Percentiles rank a stretch among this genome's conserved stretches.
Evolutionary conservation across 2,329 filamentous ascomycete genomes (phyloP).

Genomic region (Cylindrodendrum hubeiense): DNA sequence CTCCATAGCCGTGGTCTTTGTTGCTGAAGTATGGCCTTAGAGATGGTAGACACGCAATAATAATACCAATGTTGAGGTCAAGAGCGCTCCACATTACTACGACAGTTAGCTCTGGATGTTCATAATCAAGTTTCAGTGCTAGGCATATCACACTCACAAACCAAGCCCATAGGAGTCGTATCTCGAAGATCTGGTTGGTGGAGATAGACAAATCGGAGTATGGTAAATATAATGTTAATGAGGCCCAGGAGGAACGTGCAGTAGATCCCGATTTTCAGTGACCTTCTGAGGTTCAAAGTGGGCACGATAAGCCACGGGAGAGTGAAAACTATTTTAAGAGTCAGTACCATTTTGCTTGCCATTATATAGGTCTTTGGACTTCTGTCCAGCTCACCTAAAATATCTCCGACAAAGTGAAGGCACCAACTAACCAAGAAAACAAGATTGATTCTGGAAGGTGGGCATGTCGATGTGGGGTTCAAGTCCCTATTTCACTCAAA

Average conservation of each 20-base stretch:
- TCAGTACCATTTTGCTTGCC: not conserved
- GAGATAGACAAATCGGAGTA: slow-evolving; percentile 35
- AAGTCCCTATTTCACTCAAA: not conserved
- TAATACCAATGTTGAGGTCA: slow-evolving; percentile 33
- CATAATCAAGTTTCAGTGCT: not conserved
- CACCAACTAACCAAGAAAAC: not conserved
- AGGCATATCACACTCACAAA: slow-evolving; percentile 17
- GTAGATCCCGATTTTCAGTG: slow-evolving; percentile 4
- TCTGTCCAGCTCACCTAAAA: not conserved
- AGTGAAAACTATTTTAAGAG: not conserved
- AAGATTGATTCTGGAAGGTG: not conserved
- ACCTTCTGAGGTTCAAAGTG: not conserved
- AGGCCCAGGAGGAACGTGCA: slow-evolving; percentile 32
- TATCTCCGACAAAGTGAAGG: not conserved
- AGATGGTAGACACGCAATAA: slow-evolving; percentile 37
- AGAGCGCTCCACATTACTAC: slow-evolving; percentile 32
- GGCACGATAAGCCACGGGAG: slow-evolving; percentile 17
- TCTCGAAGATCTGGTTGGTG: slow-evolving; percentile 7
- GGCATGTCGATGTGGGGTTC: not conserved
- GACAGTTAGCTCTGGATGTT: not conserved
- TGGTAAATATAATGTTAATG: slow-evolving; percentile 35
- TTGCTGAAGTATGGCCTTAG: slow-evolving; percentile 34
- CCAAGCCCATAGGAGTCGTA: slow-evolving; percentile 31
- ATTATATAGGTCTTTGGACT: no score
- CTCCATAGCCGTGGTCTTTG: not conserved